Conservation (phyloP, 177 flowering plant genomes). For the Vitis hybrid region DNA sequence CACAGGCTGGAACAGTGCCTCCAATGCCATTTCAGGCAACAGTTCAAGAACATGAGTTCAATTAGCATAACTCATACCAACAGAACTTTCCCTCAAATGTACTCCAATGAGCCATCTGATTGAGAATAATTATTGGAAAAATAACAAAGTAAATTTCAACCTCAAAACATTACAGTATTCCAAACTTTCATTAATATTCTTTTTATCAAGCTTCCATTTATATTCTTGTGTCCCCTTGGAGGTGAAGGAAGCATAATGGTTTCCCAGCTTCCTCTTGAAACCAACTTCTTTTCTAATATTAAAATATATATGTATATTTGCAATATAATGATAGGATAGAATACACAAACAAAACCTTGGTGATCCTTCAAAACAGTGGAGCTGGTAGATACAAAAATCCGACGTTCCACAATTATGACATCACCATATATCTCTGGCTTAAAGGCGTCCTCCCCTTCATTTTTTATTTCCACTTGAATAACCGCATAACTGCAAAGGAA, state of each 20-base stretch:
- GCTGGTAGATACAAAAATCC: slow-evolving; percentile 62
- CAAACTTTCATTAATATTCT: too few species aligned
- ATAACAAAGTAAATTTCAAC: too few species aligned
- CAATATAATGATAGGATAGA: not conserved
- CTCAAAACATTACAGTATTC: too few species aligned
- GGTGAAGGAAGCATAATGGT: not conserved
- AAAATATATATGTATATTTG: not conserved
- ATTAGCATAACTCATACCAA: too few species aligned
- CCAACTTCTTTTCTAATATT: not conserved
- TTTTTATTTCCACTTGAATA: slow-evolving; percentile 75
- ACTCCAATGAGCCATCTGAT: too few species aligned
- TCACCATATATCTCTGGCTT: slow-evolving; percentile 79
- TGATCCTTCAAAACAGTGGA: slow-evolving; percentile 63
- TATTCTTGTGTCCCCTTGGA: not conserved
- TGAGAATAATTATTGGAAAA: too few species aligned
- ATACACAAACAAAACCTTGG: slow-evolving; percentile 46
- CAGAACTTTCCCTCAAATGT: too few species aligned
- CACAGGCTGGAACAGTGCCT: too few species aligned
- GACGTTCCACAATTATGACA: slow-evolving; percentile 68
- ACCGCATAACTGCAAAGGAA: slow-evolving; percentile 61
- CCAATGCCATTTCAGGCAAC: too few species aligned
- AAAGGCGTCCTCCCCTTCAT: slow-evolving; percentile 92
- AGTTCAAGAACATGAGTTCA: too few species aligned
- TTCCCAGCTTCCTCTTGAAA: not conserved
- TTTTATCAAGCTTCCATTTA: not conserved